Base-by-base conservation (phyloP, 1,139 yeast genomes). In the Lodderomyces orthopsilosis region DNA sequence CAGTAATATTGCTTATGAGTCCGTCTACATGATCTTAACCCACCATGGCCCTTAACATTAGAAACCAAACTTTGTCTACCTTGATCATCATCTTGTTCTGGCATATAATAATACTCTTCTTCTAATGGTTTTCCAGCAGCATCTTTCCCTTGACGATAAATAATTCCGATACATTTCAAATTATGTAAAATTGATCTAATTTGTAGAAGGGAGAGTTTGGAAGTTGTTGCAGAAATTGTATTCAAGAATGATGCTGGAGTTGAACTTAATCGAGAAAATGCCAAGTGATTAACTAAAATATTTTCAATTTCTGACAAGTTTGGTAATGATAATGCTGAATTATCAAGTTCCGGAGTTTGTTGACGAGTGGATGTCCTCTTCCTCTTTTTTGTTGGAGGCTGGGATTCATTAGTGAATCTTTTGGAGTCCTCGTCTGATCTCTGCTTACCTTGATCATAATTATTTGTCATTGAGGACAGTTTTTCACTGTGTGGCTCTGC, bases 111-210 rank as follows among this genome's bases (percentile, higher is more conserved):
- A 58, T 88, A 93, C 62, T 93, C 97, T 58, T 89, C 95, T 52
- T 91, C 97, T 51, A 93, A 71, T 4, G 89, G 89, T 61, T 89
- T 88, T 12, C 98, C 98, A 2, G 97, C 95, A 4, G 98, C 97
- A 64, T 93, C 98, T 61, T 89, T 91, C 41, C 98, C 98, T 48
- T 78, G 75, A 61, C 98, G 83, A 55, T 81, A 78, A 50, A 93
- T 90, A 9, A 86, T 83, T 12, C 98, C 98, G 45, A 91, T 77
- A 54, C 94, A 84, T 6, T 61, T 53, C 32, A 79, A 66, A 42
- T 68, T 62, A 45, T 72, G 68, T 45, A 75, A 69, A 18, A 85
- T 65, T 3, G 77, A 70, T 51, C 84, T 73, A 27, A 79, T 63
- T 55, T 81, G 81, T 32, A 59, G 62, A 47, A 69, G 71, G 26